phyloP scores from a whole-genome alignment of 148 eudicot species.

The Fagopyrum tataricum region DNA sequence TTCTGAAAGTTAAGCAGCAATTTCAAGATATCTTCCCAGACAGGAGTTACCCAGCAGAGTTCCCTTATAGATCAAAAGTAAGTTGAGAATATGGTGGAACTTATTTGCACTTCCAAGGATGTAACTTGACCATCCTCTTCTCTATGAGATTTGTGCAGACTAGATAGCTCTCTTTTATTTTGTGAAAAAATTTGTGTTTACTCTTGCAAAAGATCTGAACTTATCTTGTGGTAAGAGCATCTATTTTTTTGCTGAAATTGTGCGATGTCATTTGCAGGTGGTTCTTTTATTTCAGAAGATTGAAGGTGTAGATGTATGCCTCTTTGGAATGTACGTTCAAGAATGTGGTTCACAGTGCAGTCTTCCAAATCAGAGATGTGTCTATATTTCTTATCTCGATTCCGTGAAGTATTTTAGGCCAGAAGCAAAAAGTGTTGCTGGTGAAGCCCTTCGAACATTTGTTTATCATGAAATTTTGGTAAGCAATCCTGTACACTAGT shows the following conservation, averaged over 20 bases:
- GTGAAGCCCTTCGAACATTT: slow-evolving; percentile 87
- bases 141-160: neutral
- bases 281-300: slow-evolving; percentile 78
- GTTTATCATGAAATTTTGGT: slow-evolving; percentile 93
- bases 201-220: neutral
- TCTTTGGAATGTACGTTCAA: slow-evolving; percentile 86
- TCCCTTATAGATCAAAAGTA: slow-evolving; percentile 82
- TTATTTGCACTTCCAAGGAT: neutral
- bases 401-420: slow-evolving; percentile 91
- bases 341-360: slow-evolving; percentile 80
- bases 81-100: slow-evolving; percentile 6
- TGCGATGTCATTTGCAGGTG: slow-evolving; percentile 42
- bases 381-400: slow-evolving; percentile 83
- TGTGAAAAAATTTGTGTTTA: neutral
- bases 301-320: slow-evolving; percentile 84
- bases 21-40: slow-evolving; percentile 61
- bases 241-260: neutral
- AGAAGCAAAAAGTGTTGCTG: slow-evolving; percentile 49
- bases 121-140: neutral
- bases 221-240: neutral
- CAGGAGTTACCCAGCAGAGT: slow-evolving; percentile 63
- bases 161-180: neutral
- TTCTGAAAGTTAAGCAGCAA: slow-evolving; percentile 70
- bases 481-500: slow-evolving; percentile 4
- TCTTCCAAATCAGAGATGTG: slow-evolving; percentile 70